These are phyloP conservation scores for Dichomitus squalens DNA, from an alignment of 1,284 basidiomycete species.

Conservation along the genomic window DNA sequence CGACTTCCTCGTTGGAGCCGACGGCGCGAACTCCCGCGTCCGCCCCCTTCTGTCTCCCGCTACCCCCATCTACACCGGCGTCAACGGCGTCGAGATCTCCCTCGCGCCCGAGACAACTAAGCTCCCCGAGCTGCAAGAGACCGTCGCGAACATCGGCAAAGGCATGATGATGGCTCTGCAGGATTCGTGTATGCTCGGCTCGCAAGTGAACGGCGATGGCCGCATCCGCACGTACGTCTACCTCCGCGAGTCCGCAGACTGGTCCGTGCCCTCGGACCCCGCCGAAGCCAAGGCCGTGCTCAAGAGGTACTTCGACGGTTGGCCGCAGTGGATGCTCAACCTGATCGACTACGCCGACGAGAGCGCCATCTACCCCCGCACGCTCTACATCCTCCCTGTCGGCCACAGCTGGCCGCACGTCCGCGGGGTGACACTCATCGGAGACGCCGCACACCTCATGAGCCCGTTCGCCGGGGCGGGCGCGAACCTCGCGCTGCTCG, in stretches of 20 bases:
- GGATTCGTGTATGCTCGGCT: constrained; percentile 4
- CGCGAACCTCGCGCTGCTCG: constrained; percentile 41
- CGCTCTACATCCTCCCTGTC: constrained; percentile 12
- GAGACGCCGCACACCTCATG: constrained; percentile 55
- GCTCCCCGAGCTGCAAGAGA: constrained; percentile 5
- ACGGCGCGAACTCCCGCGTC: constrained; percentile 48
- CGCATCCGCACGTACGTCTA: constrained; percentile 15
- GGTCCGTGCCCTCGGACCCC: constrained; percentile 7
- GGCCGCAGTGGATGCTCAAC: constrained; percentile 16
- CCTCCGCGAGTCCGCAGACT: constrained; percentile 4
- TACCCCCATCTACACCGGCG: constrained; percentile 2
- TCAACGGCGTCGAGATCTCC: constrained; percentile 11
- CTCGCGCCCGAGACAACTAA: constrained; percentile 1
- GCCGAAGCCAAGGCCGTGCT: constrained; percentile 6
- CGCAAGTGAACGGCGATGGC: constrained; percentile 6
- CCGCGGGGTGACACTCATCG: constrained; percentile 32
- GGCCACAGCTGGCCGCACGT: constrained; percentile 16
- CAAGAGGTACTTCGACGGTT: constrained; percentile 9
- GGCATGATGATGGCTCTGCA: constrained; percentile 6
- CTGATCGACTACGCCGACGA: constrained; percentile 13
- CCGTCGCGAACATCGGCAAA: constrained; percentile 10
- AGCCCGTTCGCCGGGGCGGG: constrained; percentile 48
- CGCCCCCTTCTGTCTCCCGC: constrained; percentile 33
- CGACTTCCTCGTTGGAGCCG: constrained; percentile 45
- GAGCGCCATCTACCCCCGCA: constrained; percentile 9